phyloP scores from a whole-genome alignment of 768 basidiomycete genomes.

The Tricholoma bakamatsutake region DNA sequence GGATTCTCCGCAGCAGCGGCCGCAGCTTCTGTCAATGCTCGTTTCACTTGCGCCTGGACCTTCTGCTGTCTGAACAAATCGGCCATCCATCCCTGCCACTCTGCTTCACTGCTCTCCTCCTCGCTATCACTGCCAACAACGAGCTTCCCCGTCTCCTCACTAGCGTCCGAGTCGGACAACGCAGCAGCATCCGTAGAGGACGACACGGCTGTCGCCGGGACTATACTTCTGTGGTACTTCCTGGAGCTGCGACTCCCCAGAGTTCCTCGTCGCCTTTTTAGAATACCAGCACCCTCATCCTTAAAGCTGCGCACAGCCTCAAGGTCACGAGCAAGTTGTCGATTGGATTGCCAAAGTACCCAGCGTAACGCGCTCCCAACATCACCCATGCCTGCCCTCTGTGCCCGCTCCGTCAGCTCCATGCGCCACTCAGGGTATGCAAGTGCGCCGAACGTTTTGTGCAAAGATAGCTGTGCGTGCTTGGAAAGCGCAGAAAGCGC shows the following conservation, averaged over 20 bases:
- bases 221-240: conserved; percentile 13
- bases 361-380: conserved; percentile 49
- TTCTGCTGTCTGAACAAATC: conserved; percentile 39
- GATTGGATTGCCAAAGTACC: conserved; percentile 24
- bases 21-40: conserved; percentile 8
- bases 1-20: neutral
- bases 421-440: conserved; percentile 68
- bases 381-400: conserved; percentile 54
- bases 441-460: conserved; percentile 30
- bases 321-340: conserved; percentile 14
- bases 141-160: conserved; percentile 18
- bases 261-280: conserved; percentile 6
- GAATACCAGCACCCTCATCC: conserved; percentile 9
- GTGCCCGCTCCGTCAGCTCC: conserved; percentile 43
- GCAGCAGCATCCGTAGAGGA: conserved; percentile 9
- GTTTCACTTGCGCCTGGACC: conserved; percentile 13
- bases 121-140: conserved; percentile 31
- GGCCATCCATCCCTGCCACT: conserved; percentile 65
- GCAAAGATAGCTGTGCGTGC: conserved; percentile 8
- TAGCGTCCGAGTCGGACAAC: conserved; percentile 15
- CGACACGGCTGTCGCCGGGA: conserved; percentile 6
- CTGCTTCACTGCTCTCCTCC: conserved; percentile 46
- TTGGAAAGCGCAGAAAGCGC: conserved; percentile 13
- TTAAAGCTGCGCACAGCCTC: conserved; percentile 18
- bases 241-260: conserved; percentile 12